Base-by-base conservation (phyloP, 768 basidiomycete genomes). In the Hortiboletus campestris region DNA sequence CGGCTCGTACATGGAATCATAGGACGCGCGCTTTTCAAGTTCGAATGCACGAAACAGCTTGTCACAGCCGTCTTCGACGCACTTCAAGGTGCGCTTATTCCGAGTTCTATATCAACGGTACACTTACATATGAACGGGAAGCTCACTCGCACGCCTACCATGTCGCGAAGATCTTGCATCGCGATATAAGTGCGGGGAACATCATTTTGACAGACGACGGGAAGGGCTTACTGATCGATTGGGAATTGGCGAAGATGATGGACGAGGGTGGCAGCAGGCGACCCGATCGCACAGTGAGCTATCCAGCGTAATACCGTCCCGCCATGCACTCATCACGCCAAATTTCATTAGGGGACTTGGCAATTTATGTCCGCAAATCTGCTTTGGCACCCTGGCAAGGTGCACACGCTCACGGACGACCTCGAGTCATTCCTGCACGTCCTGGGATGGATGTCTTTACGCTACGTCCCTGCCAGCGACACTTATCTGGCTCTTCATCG, bases 401-500 rank as follows among this genome's bases (percentile, higher is more conserved):
- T 25, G 25, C 25, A 25, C 25, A 45, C 29, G 1, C 53, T 71
- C n/a, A 49, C 61, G 22, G 70, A 73, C 28, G 70, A 75, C 43
- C 46, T 74, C 9, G 69, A 74, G 49, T 73, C 74, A 0, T 72
- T 74, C 49, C n/a, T 63, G 36, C 57, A 66, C 42, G 51, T 58
- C 19, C 35, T 58, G 0, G 49, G 12, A 12, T 50, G 58, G 55
- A 56, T 4, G 16, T 53, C 16, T 1, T 4, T 52, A 14, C 44
- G 51, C 5, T 39, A 39, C 11, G 17, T 46, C 22, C 51, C 44
- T 17, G 28, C 51, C 14, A 8, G 2, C 4, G 25, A 36, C 2
- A 2, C 22, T 1, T 52, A 45, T n/a, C 12, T 2, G 3, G 10
- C 20, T n/a, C 2, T 6, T 12, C 3, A 29, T 13, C 51, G 35